A percentile compares a stretch with the other conserved stretches of the same genome.
Conservation (phyloP, 1,284 basidiomycete species). For the Malassezia globosa region DNA sequence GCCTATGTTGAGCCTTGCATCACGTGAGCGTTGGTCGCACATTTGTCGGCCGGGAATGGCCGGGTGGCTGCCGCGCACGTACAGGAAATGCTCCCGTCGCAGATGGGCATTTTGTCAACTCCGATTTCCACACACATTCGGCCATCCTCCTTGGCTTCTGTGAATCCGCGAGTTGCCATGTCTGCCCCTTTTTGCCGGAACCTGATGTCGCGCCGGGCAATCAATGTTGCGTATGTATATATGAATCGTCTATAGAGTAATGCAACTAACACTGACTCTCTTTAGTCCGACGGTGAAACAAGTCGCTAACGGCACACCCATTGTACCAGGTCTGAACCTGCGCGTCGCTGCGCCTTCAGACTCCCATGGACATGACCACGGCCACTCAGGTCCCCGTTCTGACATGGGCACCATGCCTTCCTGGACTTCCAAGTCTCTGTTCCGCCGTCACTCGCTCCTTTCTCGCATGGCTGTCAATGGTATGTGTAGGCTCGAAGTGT, state of each 20-base stretch:
- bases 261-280: not conserved
- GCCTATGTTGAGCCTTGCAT: too few species aligned
- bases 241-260: too few species aligned
- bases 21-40: not conserved
- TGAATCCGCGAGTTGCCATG: conserved; percentile 8
- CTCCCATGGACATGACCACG: conserved; percentile 50
- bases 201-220: conserved; percentile 14
- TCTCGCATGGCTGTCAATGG: conserved; percentile 62
- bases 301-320: conserved; percentile 62
- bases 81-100: conserved; percentile 14
- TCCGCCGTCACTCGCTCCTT: conserved; percentile 54
- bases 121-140: conserved; percentile 12
- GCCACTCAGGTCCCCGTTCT: conserved; percentile 52
- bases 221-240: conserved; percentile 17
- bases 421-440: conserved; percentile 57
- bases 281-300: conserved; percentile 61
- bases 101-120: conserved; percentile 12
- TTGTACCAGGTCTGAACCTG: conserved; percentile 60
- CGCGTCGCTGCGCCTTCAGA: conserved; percentile 56
- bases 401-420: conserved; percentile 59
- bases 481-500: conserved; percentile 49
- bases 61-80: conserved; percentile 3
- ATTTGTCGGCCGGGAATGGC: conserved; percentile 9
- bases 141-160: not conserved
- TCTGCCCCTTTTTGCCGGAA: conserved; percentile 17